Evolutionary conservation across 345 rosid genomes (phyloP).

Genomic region (Heritiera littoralis): DNA sequence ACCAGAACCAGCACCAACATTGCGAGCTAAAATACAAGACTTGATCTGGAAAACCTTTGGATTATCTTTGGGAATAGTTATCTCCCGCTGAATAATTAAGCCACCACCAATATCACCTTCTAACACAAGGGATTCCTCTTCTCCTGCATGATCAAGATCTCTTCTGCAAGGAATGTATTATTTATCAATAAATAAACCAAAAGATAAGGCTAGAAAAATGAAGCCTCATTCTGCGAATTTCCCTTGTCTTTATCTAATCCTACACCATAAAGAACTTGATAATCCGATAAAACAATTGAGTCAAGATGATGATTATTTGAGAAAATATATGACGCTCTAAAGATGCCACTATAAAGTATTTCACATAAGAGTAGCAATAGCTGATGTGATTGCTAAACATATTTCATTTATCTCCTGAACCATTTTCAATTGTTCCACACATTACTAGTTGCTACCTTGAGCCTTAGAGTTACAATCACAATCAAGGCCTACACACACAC

Average conservation of each 20-base stretch:
- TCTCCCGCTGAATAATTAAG: conserved; percentile 54
- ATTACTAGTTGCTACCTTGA: not conserved
- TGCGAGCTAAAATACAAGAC: conserved; percentile 67
- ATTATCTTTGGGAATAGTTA: conserved; percentile 49
- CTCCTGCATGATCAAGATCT: conserved; percentile 74
- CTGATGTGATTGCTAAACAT: not conserved
- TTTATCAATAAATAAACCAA: conserved; percentile 11
- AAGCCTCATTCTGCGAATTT: not conserved
- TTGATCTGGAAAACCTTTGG: conserved; percentile 53
- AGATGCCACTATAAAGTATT: no score
- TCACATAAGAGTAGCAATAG: no score
- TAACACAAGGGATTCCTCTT: conserved; percentile 62
- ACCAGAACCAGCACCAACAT: conserved; percentile 92
- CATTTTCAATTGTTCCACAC: not conserved
- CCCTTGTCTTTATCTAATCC: not conserved
- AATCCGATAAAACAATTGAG: not conserved
- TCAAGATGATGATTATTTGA: not conserved
- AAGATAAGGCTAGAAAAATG: not conserved
- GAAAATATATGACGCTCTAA: not conserved
- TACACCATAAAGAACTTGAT: not conserved
- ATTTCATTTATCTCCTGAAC: not conserved
- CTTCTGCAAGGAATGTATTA: conserved; percentile 48
- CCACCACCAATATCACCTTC: conserved; percentile 90
- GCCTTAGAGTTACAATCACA: not conserved
- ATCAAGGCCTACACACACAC: no score